phyloP scores from a whole-genome alignment of 768 basidiomycete species.

The Hypsizygus marmoreus region DNA sequence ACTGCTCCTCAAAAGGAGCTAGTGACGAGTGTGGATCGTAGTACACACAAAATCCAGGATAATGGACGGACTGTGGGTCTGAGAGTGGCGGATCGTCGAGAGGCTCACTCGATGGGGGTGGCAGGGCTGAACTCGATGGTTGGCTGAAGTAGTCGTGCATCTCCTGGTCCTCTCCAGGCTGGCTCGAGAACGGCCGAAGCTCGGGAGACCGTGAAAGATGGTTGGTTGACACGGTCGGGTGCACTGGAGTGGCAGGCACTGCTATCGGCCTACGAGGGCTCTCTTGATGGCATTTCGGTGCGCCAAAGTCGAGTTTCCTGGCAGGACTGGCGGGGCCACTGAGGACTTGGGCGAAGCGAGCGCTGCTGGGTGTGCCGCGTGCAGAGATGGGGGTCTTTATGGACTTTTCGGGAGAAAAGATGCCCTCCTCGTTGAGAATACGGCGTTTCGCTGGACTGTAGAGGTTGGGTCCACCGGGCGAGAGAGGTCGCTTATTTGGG shows the following conservation, averaged over 20 bases:
- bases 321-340: conserved; percentile 44
- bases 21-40: conserved; percentile 43
- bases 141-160: conserved; percentile 25
- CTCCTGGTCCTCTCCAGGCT: conserved; percentile 14
- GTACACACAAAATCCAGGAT: conserved; percentile 66
- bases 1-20: conserved; percentile 8
- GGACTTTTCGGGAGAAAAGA: conserved; percentile 40
- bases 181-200: conserved; percentile 14
- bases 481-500: conserved; percentile 61
- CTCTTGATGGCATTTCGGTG: conserved; percentile 30
- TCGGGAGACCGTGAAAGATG: conserved; percentile 31
- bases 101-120: conserved; percentile 26
- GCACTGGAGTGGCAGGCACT: conserved; percentile 21
- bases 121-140: conserved; percentile 15
- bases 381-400: conserved; percentile 34
- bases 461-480: conserved; percentile 49
- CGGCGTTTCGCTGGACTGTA: conserved; percentile 72
- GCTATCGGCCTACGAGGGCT: conserved; percentile 10
- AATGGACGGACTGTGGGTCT: conserved; percentile 61
- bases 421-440: conserved; percentile 57
- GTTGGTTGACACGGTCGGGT: conserved; percentile 13
- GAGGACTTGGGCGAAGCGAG: conserved; percentile 26
- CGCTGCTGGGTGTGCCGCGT: conserved; percentile 10
- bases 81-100: conserved; percentile 43
- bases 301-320: conserved; percentile 54